phyloP scores from a whole-genome alignment of 164 flowering plant genomes.

The Magnolia kwangsiensis region DNA sequence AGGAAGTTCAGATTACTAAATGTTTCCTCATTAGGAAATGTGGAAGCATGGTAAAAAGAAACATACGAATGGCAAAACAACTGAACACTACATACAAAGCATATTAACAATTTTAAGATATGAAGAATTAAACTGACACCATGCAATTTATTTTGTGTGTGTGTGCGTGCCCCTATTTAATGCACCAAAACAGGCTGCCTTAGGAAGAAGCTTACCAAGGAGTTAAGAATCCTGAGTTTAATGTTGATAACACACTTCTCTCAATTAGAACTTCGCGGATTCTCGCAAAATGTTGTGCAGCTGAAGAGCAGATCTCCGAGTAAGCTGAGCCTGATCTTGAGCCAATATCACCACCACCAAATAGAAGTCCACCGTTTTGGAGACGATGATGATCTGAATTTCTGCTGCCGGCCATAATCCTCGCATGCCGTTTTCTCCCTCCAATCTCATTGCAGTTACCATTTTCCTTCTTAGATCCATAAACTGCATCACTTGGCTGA shows the following conservation, averaged over 20 bases:
- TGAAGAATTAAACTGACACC: no score
- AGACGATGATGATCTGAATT: conserved; percentile 34
- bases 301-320: conserved; percentile 67
- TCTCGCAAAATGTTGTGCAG: conserved; percentile 91
- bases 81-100: background rate
- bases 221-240: conserved; percentile 86
- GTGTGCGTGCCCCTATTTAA: no score
- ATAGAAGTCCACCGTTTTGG: conserved; percentile 42
- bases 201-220: conserved; percentile 63
- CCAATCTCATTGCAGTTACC: conserved; percentile 60
- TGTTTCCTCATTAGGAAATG: background rate
- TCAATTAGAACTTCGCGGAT: conserved; percentile 94
- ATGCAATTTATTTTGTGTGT: no score
- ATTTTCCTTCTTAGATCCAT: conserved; percentile 48
- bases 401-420: conserved; percentile 40
- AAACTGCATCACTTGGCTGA: conserved; percentile 59
- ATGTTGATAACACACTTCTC: conserved; percentile 74
- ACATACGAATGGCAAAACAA: background rate
- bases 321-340: conserved; percentile 72
- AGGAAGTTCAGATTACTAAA: background rate
- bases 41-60: background rate
- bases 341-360: conserved; percentile 46
- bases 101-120: no score
- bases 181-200: background rate
- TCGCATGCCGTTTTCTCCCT: conserved; percentile 57